These are phyloP conservation scores for Colletotrichum sp. DNA, from an alignment of 2,329 filamentous ascomycete species.

Conservation along the genomic window DNA sequence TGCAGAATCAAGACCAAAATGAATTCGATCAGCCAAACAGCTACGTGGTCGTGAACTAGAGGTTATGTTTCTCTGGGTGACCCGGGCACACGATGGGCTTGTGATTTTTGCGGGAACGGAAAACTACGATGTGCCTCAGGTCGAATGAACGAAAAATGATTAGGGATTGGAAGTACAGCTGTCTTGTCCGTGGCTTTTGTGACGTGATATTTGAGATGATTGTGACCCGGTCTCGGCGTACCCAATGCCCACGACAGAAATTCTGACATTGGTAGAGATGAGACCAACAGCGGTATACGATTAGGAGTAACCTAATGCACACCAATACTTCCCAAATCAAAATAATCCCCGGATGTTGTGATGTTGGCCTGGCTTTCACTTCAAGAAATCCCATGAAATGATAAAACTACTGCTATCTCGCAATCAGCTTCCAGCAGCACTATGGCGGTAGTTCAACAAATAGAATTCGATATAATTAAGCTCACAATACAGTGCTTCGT, in stretches of 20 bases:
- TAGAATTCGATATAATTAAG: background rate
- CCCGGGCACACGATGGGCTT: slow-evolving; percentile 19
- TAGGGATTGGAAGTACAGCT: slow-evolving; percentile 1
- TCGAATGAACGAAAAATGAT: slow-evolving; percentile 22
- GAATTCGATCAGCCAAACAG: slow-evolving; percentile 27
- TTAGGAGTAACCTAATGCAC: background rate
- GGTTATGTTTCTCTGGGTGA: slow-evolving; percentile 14
- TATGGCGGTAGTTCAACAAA: background rate
- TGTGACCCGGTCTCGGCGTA: too few species aligned
- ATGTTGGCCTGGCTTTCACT: background rate
- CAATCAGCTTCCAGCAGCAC: background rate
- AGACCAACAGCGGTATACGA: too few species aligned
- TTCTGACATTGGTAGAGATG: background rate
- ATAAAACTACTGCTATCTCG: background rate
- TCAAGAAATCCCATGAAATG: background rate
- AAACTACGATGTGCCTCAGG: slow-evolving; percentile 21
- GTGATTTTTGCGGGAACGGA: slow-evolving; percentile 22
- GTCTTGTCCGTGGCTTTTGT: background rate
- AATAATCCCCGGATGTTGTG: background rate
- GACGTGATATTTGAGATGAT: background rate
- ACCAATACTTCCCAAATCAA: background rate
- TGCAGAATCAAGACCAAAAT: slow-evolving; percentile 34
- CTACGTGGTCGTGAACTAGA: slow-evolving; percentile 42
- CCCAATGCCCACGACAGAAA: background rate
- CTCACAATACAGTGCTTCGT: background rate